Percentiles rank a stretch among this genome's conserved stretches.
Conservation (phyloP, 1,284 basidiomycete species). For the Macrocystidia cucumis region DNA sequence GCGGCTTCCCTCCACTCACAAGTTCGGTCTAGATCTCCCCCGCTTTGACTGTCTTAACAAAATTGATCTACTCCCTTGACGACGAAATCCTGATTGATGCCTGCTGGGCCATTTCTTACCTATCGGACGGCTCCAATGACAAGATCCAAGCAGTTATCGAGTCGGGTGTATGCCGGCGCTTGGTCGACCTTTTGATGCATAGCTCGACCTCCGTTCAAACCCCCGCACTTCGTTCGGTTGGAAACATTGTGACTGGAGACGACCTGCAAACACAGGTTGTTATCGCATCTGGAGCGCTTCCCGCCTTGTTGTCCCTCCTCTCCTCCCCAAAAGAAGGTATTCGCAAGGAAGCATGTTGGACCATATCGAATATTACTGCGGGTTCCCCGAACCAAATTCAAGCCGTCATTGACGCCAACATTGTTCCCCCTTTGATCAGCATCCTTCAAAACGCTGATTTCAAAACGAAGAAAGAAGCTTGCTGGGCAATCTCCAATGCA, state of each 20-base stretch:
- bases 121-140: constrained; percentile 98
- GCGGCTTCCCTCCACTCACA: constrained; percentile 7
- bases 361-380: constrained; percentile 98
- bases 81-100: constrained; percentile 99
- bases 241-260: constrained; percentile 98
- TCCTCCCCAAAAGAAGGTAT: constrained; percentile 97
- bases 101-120: constrained; percentile 99
- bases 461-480: constrained; percentile 99
- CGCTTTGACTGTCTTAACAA: constrained; percentile 92
- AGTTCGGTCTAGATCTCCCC: constrained; percentile 75
- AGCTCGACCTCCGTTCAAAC: constrained; percentile 98
- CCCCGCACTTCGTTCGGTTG: constrained; percentile 94
- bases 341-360: constrained; percentile 98
- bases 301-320: constrained; percentile 86
- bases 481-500: constrained; percentile 99
- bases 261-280: constrained; percentile 99
- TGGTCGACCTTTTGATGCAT: constrained; percentile 98
- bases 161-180: constrained; percentile 93
- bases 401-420: constrained; percentile 80
- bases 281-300: constrained; percentile 92
- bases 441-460: constrained; percentile 97
- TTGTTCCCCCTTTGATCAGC: constrained; percentile 97
- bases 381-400: constrained; percentile 97
- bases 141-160: constrained; percentile 99
- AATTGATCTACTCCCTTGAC: constrained; percentile 98